Evolutionary conservation across 495 filamentous ascomycete species (phyloP).

Genomic region (Hyaloscypha variabilis): DNA sequence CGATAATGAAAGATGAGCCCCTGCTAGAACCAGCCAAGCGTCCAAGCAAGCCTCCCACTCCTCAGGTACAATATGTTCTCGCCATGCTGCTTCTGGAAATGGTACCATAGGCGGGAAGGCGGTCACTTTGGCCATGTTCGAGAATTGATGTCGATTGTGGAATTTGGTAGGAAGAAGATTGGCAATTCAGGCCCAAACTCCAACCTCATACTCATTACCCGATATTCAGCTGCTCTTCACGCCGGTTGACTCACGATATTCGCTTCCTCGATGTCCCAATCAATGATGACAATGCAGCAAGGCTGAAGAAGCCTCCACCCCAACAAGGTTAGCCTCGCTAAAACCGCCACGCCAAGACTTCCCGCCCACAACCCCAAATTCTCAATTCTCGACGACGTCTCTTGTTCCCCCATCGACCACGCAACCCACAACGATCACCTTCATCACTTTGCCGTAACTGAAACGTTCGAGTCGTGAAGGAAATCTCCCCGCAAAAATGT

Average conservation of each 20-base stretch:
- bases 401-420: slow-evolving; percentile 13
- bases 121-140: slow-evolving; percentile 26
- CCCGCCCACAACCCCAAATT: slow-evolving; percentile 30
- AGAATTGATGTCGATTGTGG: not conserved
- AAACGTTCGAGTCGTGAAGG: slow-evolving; percentile 71
- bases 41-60: slow-evolving; percentile 82
- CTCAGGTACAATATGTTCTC: slow-evolving; percentile 60
- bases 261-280: not conserved
- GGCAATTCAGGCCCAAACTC: not conserved
- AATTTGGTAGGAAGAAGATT: not conserved
- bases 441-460: slow-evolving; percentile 84
- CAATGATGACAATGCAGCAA: slow-evolving; percentile 8
- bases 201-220: not conserved
- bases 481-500: slow-evolving; percentile 59
- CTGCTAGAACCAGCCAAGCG: slow-evolving; percentile 70
- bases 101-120: slow-evolving; percentile 69
- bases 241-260: slow-evolving; percentile 20
- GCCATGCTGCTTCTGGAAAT: slow-evolving; percentile 70
- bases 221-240: not conserved
- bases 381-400: slow-evolving; percentile 15
- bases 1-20: slow-evolving; percentile 62
- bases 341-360: slow-evolving; percentile 44
- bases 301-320: not conserved
- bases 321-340: slow-evolving; percentile 15
- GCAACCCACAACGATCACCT: slow-evolving; percentile 40